Conservation (phyloP, 2,329 filamentous ascomycete genomes). For the Pseudohalonectria lignicola region DNA sequence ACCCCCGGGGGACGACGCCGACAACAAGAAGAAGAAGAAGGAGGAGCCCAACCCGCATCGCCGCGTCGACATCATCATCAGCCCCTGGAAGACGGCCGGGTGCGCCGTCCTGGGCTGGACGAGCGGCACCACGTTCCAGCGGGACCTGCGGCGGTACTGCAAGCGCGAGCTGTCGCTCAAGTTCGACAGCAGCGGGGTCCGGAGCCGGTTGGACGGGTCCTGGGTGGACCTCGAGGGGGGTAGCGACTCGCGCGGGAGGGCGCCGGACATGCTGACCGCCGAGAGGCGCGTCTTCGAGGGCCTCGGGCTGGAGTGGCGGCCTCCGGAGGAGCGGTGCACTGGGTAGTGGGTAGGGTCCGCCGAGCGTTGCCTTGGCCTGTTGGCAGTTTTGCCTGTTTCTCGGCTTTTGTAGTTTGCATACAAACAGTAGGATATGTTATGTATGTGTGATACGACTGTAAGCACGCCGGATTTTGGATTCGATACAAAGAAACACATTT, state of each 20-base stretch:
- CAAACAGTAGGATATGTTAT: no score
- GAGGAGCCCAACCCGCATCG: conserved; percentile 68
- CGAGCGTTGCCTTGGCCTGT: background rate
- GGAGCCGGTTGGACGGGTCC: conserved; percentile 51
- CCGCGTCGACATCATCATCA: conserved; percentile 84
- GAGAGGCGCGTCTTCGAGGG: conserved; percentile 74
- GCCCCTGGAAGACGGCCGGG: conserved; percentile 78
- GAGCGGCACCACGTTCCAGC: conserved; percentile 79
- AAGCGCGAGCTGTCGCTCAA: conserved; percentile 64
- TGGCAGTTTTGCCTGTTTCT: no score
- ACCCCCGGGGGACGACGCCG: conserved; percentile 23
- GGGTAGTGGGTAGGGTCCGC: conserved; percentile 27
- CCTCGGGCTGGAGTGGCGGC: conserved; percentile 56
- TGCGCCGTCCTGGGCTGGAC: conserved; percentile 86
- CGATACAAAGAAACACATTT: no score
- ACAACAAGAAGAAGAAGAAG: conserved; percentile 13
- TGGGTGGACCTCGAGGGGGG: conserved; percentile 63
- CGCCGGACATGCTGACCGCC: conserved; percentile 57
- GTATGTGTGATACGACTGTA: no score
- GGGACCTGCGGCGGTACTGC: conserved; percentile 73
- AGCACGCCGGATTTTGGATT: no score
- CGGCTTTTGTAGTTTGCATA: no score
- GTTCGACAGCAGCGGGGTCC: conserved; percentile 85
- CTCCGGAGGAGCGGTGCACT: conserved; percentile 58
- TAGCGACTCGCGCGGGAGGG: conserved; percentile 26